Percentiles rank a stretch among this genome's conserved stretches.
These are phyloP conservation scores for Emmonsia crescens DNA, from an alignment of 2,329 filamentous ascomycete species.

Conservation along the genomic window DNA sequence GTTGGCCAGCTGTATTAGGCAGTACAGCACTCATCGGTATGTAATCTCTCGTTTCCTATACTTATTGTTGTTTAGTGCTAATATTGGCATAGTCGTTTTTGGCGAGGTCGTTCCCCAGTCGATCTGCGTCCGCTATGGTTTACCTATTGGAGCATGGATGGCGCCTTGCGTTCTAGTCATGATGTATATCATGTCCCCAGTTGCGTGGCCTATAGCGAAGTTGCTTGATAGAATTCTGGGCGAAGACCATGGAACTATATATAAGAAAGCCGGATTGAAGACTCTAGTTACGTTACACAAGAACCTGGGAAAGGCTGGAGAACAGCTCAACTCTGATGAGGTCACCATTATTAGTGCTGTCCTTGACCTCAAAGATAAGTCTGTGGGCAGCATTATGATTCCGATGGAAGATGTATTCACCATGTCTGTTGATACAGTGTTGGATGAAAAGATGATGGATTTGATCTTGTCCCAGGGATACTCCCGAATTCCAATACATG, in stretches of 20 bases:
- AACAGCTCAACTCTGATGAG: constrained; percentile 91
- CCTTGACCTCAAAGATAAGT: constrained; percentile 89
- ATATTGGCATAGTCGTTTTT: constrained; percentile 65
- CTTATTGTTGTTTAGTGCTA: not conserved
- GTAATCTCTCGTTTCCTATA: constrained; percentile 16
- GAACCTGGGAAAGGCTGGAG: constrained; percentile 61
- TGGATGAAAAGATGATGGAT: constrained; percentile 93
- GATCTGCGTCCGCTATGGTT: constrained; percentile 87
- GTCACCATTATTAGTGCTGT: constrained; percentile 98
- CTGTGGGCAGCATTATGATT: constrained; percentile 94
- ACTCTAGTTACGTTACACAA: constrained; percentile 92
- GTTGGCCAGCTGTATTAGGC: constrained; percentile 85
- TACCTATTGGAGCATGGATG: constrained; percentile 92
- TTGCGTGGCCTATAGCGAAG: constrained; percentile 93
- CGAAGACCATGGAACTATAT: constrained; percentile 89
- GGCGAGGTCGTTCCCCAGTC: constrained; percentile 95
- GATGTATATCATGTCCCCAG: constrained; percentile 84
- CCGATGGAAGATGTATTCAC: constrained; percentile 96
- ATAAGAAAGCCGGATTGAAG: constrained; percentile 97
- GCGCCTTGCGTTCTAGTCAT: constrained; percentile 72
- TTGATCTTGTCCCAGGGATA: constrained; percentile 87
- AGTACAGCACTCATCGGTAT: constrained; percentile 89
- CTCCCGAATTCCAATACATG: constrained; percentile 89
- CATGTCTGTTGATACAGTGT: constrained; percentile 85
- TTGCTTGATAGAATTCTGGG: constrained; percentile 87